Evolutionary conservation across 768 basidiomycete species (phyloP).

Genomic region (Nidularia pulvinata): DNA sequence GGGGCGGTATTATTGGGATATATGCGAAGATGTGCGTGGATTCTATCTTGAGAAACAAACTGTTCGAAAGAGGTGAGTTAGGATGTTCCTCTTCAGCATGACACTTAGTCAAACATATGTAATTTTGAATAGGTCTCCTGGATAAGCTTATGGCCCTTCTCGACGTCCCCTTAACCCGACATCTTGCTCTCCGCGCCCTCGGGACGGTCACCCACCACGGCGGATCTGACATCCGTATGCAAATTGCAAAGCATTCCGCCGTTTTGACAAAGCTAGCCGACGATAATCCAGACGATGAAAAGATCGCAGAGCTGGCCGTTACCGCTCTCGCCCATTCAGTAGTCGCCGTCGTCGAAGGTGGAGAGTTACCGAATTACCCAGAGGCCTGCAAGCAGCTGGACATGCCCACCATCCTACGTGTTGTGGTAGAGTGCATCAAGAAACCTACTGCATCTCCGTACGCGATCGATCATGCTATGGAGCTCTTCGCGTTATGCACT

Average conservation of each 20-base stretch:
- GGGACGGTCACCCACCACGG: slow-evolving; percentile 65
- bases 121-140: slow-evolving; percentile 41
- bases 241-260: slow-evolving; percentile 46
- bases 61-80: slow-evolving; percentile 52
- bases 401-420: slow-evolving; percentile 39
- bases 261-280: slow-evolving; percentile 43
- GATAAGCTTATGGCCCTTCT: slow-evolving; percentile 57
- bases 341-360: slow-evolving; percentile 38
- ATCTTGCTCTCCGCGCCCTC: slow-evolving; percentile 54
- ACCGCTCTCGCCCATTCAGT: slow-evolving; percentile 53
- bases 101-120: not conserved
- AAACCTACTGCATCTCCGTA: slow-evolving; percentile 38
- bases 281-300: slow-evolving; percentile 48
- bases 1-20: slow-evolving; percentile 59
- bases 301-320: slow-evolving; percentile 48
- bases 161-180: slow-evolving; percentile 42
- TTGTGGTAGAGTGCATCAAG: slow-evolving; percentile 37
- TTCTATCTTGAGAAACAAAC: slow-evolving; percentile 55
- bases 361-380: slow-evolving; percentile 32
- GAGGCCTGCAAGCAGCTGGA: slow-evolving; percentile 37
- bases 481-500: slow-evolving; percentile 40
- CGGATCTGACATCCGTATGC: slow-evolving; percentile 43
- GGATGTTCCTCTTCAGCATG: not conserved
- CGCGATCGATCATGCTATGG: slow-evolving; percentile 51
- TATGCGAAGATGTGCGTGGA: slow-evolving; percentile 66